Evolutionary conservation across 2,329 filamentous ascomycete genomes (phyloP).

Genomic region (Aspergillus novofumigatus): DNA sequence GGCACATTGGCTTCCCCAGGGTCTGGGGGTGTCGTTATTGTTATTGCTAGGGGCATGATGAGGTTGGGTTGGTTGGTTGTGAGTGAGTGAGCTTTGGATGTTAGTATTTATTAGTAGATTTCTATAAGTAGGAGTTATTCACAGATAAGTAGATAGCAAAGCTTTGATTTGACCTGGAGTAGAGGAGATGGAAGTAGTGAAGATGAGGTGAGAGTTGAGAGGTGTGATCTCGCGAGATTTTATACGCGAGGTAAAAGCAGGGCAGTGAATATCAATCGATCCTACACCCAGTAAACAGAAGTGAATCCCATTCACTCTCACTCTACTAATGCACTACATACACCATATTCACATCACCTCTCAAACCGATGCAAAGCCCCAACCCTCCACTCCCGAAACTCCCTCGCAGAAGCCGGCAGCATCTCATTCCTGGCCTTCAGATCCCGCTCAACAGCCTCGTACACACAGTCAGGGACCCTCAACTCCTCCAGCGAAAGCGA

Average conservation of each 20-base stretch:
- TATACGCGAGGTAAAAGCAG: background rate
- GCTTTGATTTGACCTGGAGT: background rate
- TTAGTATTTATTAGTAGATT: background rate
- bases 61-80: background rate
- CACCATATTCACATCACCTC: constrained; percentile 17
- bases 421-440: constrained; percentile 42
- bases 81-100: background rate
- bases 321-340: background rate
- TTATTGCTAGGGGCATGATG: background rate
- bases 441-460: constrained; percentile 32
- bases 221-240: background rate
- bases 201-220: background rate
- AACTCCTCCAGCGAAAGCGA: constrained; percentile 49
- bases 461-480: constrained; percentile 35
- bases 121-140: background rate
- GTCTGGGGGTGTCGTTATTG: background rate
- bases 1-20: background rate
- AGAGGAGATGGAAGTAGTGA: background rate
- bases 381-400: constrained; percentile 54
- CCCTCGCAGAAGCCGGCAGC: constrained; percentile 48
- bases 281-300: background rate
- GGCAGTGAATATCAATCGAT: background rate
- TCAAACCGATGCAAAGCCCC: constrained; percentile 49
- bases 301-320: constrained; percentile 4
- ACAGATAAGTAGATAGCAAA: background rate